Evolutionary conservation across 2,329 filamentous ascomycete species (phyloP).

Genomic region (Cladosporium sp.): DNA sequence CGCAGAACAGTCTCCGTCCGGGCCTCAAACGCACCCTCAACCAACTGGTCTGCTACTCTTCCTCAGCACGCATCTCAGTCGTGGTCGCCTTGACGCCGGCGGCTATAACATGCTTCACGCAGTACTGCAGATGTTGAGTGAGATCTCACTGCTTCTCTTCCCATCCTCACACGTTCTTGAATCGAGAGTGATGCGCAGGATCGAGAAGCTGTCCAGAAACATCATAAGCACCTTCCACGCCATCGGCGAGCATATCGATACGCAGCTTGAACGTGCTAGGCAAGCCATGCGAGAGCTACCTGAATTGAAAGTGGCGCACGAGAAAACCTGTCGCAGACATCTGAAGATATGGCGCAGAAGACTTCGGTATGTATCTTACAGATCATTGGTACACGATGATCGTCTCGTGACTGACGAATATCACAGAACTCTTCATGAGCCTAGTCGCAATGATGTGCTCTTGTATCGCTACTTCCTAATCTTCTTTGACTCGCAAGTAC

Average conservation of each 20-base stretch:
- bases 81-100: slow-evolving; percentile 13
- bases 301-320: background rate
- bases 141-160: slow-evolving; percentile 13
- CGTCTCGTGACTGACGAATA: too few species aligned
- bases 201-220: background rate
- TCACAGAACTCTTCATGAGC: slow-evolving; percentile 1
- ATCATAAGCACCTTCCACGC: slow-evolving; percentile 10
- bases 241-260: background rate
- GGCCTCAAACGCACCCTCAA: too few species aligned
- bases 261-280: background rate
- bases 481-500: slow-evolving; percentile 6
- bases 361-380: background rate
- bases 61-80: slow-evolving; percentile 14
- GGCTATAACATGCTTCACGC: slow-evolving; percentile 16
- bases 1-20: background rate
- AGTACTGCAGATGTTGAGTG: slow-evolving; percentile 15
- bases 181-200: background rate
- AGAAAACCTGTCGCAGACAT: background rate
- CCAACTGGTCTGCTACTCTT: background rate
- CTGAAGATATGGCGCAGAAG: slow-evolving; percentile 1
- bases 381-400: too few species aligned
- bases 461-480: slow-evolving; percentile 6
- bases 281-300: slow-evolving; percentile 4
- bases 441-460: slow-evolving; percentile 1
- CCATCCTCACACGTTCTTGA: background rate